Evolutionary conservation across 2,329 filamentous ascomycete species (phyloP), one percentile per base, ranked within the genome.

Genomic region (Orbilia oligospora): DNA sequence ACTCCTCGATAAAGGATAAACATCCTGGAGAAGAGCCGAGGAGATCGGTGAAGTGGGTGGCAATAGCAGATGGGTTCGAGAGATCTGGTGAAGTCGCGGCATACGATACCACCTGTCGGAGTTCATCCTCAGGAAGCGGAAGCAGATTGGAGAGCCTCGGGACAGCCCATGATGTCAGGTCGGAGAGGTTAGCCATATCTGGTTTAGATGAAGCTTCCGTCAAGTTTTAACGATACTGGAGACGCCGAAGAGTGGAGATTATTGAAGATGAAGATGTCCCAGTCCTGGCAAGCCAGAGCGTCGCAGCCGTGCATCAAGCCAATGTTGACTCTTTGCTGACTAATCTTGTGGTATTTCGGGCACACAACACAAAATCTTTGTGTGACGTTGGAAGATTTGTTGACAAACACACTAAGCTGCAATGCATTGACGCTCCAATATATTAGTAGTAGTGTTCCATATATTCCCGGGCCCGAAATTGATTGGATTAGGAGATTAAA

Each of bases 91-190:
- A 72, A 0, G 90, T 91, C 41, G 89, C 87, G 1, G 93, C 90
- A 84, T 97, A 97, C 58, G 93, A 90, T 81, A 98, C 87, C 51
- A 97, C 89, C 83, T 98, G 93, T 83, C 90, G 89, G 36, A 98
- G 87, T 48, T 95, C 94, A 12, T 92, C 90, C 41, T 97, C 90
- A 41, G 97, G 94, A 10, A 98, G 87, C 6, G 94, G 93, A 0
- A 99, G 88, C 16, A 99, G 88, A 83, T 90, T 90, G 24, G 91
- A 90, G 6, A 99, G 89, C 83, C 94, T 93, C 61, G 91, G 87
- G 48, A 90, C 82, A 30, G 90, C 90, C 90, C 90, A 91, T 22
- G 72, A 63, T 24, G 68, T 68, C 18, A 78, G 20, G 4, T 78
- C 75, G 22, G 71, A 51, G 8, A 72, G 36, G 16, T 69, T 71